Percentiles rank a stretch among this genome's conserved stretches.
phyloP scores from a whole-genome alignment of 1,284 basidiomycete species.

The Marasmius oreades region DNA sequence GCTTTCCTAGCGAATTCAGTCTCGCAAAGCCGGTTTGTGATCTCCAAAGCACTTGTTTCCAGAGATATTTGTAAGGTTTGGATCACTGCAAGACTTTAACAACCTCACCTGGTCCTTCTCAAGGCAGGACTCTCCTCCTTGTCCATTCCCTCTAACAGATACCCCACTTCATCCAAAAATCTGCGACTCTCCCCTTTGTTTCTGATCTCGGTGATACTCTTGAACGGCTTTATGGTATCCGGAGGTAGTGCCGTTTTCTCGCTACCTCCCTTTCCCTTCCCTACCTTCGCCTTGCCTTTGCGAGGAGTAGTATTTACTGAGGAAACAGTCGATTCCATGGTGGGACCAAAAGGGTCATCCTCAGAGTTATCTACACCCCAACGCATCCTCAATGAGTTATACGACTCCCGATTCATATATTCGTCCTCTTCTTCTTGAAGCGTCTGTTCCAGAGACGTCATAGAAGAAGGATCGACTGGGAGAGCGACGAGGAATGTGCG shows the following conservation, averaged over 20 bases:
- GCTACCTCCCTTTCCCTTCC: slow-evolving; percentile 10
- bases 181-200: slow-evolving; percentile 75
- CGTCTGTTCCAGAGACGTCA: slow-evolving; percentile 19
- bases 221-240: slow-evolving; percentile 70
- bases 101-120: slow-evolving; percentile 57
- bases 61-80: no score
- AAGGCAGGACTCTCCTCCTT: slow-evolving; percentile 46
- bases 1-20: slow-evolving; percentile 71
- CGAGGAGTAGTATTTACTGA: slow-evolving; percentile 23
- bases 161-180: slow-evolving; percentile 78
- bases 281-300: slow-evolving; percentile 29
- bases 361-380: slow-evolving; percentile 77
- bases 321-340: slow-evolving; percentile 25
- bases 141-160: slow-evolving; percentile 75
- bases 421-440: slow-evolving; percentile 45
- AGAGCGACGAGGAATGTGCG: slow-evolving; percentile 71
- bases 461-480: slow-evolving; percentile 30
- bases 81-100: background rate
- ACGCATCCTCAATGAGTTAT: slow-evolving; percentile 59
- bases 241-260: slow-evolving; percentile 30
- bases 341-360: slow-evolving; percentile 47
- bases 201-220: slow-evolving; percentile 74
- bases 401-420: slow-evolving; percentile 60
- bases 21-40: slow-evolving; percentile 69
- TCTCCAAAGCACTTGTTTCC: slow-evolving; percentile 71